Base-by-base conservation (phyloP, 2,329 filamentous ascomycete species). In the Ilyonectria robusta region DNA sequence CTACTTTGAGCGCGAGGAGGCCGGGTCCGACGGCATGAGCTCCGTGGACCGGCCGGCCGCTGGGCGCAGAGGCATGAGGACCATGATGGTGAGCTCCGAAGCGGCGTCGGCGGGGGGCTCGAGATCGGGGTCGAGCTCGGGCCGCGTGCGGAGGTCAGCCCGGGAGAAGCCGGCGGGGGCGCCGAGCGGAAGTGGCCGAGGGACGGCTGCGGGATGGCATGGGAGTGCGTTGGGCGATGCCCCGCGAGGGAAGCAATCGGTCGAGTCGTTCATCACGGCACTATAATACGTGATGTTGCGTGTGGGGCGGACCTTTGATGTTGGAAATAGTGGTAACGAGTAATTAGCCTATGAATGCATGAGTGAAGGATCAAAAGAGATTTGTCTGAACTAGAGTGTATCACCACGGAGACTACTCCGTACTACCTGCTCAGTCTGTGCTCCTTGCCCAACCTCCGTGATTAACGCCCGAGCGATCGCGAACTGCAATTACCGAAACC, bases 221-320 rank as follows among this genome's bases (percentile, higher is more conserved):
- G 57, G 57, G 6, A 46, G 7, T 21, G 53, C 59, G 19, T 7
- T 15, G 31, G 33, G 35, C 35, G 37, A 62, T 33, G 58, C 31
- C 6, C 26, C 33, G 13, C 50, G 48, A 10, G 40, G 47, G 54
- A 53, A n/a, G 26, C 64, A 59, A 31, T 66, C 64, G 40, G 40
- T 29, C 0, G 64, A 66, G 59, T 66, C 64, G 17, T 59, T 66
- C 53, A 61, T 61, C 57, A 61, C 57, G 40, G 63, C 51, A 6
- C 26, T 66, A 51, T 66, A 19, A 42, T n/a, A 17, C 6, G n/a
- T n/a, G 55, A 31, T n/a, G n/a, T 2, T 37, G 4, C 26, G 6
- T 19, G 44, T 15, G 15, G 17, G 31, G 15, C 10, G 17, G 2
- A 19, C 7, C 3, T 17, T 17, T 6, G n/a, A 11, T 51, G 19